A percentile compares a stretch with the other conserved stretches of the same genome.
Evolutionary conservation across 495 filamentous ascomycete genomes (phyloP).

Genomic region (Hypoxylon intermedium): DNA sequence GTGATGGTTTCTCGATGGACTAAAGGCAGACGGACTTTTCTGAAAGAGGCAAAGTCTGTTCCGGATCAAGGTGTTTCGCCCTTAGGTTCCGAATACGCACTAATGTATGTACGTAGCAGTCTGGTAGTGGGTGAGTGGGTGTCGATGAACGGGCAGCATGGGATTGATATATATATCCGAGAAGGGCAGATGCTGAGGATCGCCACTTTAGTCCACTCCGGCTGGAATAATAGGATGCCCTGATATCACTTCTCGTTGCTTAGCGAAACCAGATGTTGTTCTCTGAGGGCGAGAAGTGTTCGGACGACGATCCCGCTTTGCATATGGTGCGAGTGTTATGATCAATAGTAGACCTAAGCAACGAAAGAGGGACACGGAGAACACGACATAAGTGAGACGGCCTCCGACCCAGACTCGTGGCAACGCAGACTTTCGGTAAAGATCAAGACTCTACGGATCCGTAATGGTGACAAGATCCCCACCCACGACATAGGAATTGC

Average conservation of each 20-base stretch:
- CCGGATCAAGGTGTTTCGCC: conserved; percentile 31
- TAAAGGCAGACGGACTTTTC: conserved; percentile 26
- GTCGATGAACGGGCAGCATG: conserved; percentile 8
- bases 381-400: conserved; percentile 3
- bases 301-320: neutral
- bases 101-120: conserved; percentile 31
- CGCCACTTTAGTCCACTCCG: neutral
- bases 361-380: neutral
- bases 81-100: conserved; percentile 20
- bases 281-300: neutral
- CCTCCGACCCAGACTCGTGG: neutral
- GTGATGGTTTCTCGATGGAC: conserved; percentile 8
- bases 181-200: conserved; percentile 11
- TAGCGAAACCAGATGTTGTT: conserved; percentile 14
- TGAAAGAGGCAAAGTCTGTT: conserved; percentile 31
- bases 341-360: conserved; percentile 3
- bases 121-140: conserved; percentile 2
- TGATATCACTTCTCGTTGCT: neutral
- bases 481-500: conserved; percentile 12
- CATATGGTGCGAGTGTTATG: neutral
- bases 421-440: conserved; percentile 27
- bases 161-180: conserved; percentile 31
- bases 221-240: conserved; percentile 2
- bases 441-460: neutral
- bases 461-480: conserved; percentile 13